Base-by-base conservation (phyloP, 2,329 filamentous ascomycete genomes). In the Cytospora leucostoma region DNA sequence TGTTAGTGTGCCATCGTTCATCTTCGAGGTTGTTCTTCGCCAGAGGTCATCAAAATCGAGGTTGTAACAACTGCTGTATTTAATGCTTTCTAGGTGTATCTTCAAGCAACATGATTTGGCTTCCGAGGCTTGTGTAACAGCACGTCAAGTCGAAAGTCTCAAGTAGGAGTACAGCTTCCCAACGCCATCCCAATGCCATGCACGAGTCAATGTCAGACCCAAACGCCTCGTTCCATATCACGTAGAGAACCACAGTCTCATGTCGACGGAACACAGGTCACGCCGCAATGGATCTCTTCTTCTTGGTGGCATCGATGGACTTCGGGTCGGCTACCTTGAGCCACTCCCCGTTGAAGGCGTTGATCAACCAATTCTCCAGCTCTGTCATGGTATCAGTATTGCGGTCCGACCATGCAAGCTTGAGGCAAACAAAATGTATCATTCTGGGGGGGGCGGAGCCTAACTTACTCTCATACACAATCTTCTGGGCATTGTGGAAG, bases 271-370 rank as follows among this genome's bases (percentile, higher is more conserved):
- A 11, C 19, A 19, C 33, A 35, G 17, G 53, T 7, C n/a, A 4
- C 7, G 21, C 37, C n/a, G 21, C n/a, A 15, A 58, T 38, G 49
- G 49, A 7, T 50, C 58, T 59, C 63, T 59, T 64, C 50, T 66
- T 66, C 49, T 63, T 67, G 38, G 53, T 61, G 7, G 51, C 58
- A 13, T 68, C 68, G 10, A 75, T 76, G 2, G 84, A 84, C 68
- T 81, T 81, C 2, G 84, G 79, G 58, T 83, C 67, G 12, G 74
- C 70, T 15, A 86, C 73, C 74, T 84, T 86, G 64, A 94, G 80
- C 92, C 94, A 98, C 75, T 97, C 93, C 58, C 95, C 95, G 70
- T 98, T 98, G 75, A 99, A 99, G 1, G 95, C 95, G 74, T 97
- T 98, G 73, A 97, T 85, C 61, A 99, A 86, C 94, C 94, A 99